These are phyloP conservation scores for Vitis vinifera DNA, from an alignment of 164 flowering plant species.

Conservation along the genomic window ASM3070453v1 NC_081807.1:4589501-4590000, in stretches of 20 bases:
- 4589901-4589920: conserved; percentile 11
- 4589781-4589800: background rate
- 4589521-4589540: no score
- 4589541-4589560: no score
- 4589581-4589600: no score
- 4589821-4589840: conserved; percentile 91
- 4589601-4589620: background rate
- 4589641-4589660: conserved; percentile 46
- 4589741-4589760: background rate
- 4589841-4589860: conserved; percentile 99
- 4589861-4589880: conserved; percentile 98
- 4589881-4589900: conserved; percentile 84
- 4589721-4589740: conserved; percentile 2
- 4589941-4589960: conserved; percentile 4
- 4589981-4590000: conserved; percentile 96
- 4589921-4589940: conserved; percentile 7
- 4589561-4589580: no score
- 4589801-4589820: conserved; percentile 9
- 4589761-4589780: background rate
- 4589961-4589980: conserved; percentile 60
- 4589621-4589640: conserved; percentile 5
- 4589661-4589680: conserved; percentile 95
- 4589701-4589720: conserved; percentile 57
- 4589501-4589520: no score
- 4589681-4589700: conserved; percentile 88